Base-by-base conservation (phyloP, 805 yeast genomes). In the Metschnikowia baotianmanensis region DNA sequence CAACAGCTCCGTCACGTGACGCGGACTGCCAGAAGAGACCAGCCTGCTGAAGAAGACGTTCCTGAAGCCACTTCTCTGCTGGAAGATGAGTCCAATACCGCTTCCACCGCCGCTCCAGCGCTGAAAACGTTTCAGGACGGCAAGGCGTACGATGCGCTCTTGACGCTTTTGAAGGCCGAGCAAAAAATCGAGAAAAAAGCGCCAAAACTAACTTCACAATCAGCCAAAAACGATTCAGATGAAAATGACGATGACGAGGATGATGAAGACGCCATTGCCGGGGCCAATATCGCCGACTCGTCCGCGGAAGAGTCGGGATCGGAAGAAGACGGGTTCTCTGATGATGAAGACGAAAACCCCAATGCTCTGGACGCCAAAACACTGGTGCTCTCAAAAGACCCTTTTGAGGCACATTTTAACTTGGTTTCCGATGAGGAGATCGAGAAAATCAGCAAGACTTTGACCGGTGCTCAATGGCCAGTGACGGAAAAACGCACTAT, bases 351-450 rank as follows among this genome's bases (percentile, higher is more conserved):
- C 15, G 15, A 7, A 19, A 10, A 12, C 22, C 32, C 16, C 3
- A 37, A 24, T 18, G 39, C 21, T 18, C 26, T 17, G 12, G 36
- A 20, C 3, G n/a, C n/a, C n/a, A n/a, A n/a, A n/a, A n/a, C n/a
- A n/a, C n/a, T n/a, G n/a, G n/a, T n/a, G n/a, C 69, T 65, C 34
- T 38, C 50, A 9, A 57, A 62, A 6, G 96, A 91, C 62, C 86
- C 95, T 0, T 89, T 86, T 52, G 86, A 85, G 46, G 55, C 63
- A 10, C 98, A 90, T 58, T 90, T 84, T 60, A 83, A 81, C 34
- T 63, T 68, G 16, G 67, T 76, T 16, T 60, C 74, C 4, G 74
- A 72, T 2, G 59, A 61, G 9, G 58, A 51, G 48, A 52, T 63
- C 24, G 62, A 62, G 5, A 52, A 46, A 13, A 58, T 64, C 32